Base-by-base conservation (phyloP, 2,329 filamentous ascomycete species). In the Epichloe hybrida region DNA sequence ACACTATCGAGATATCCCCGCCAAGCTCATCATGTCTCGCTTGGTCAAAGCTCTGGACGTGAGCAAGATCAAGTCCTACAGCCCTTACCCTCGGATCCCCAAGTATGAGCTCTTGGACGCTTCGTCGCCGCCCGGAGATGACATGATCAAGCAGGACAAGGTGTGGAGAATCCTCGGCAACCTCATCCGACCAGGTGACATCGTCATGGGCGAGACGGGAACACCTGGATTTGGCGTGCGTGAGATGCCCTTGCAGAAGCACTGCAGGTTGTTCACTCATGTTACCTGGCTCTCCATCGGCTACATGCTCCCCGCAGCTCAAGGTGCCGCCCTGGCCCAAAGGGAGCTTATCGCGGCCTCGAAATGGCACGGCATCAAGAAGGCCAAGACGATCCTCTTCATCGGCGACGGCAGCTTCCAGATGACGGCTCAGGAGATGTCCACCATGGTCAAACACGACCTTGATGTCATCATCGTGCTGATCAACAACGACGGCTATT, bases 321-420 rank as follows among this genome's bases (percentile, higher is more conserved):
- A 76, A 21, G 79, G 79, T 3, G 75, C 75, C 0, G 72, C 74
- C 0, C 64, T 80, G 0, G 82, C 81, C 0, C 69, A 74, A 3
- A 62, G 64, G 20, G 77, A 81, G 51, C 59, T 72, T 3, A 53
- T 56, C 12, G 48, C 53, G 5, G 49, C 54, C 2, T 53, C 52
- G 3, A 47, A 55, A 2, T 58, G 56, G 38, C 45, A 56, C 17
- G 54, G 53, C n/a, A 15, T 58, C 15, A 50, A 54, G 13, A 50
- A 53, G 9, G 58, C 64, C 6, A 61, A 63, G 13, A 76, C 78
- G 0, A 69, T 82, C 9, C 64, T 83, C 2, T 70, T 80, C 53
- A 80, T 80, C 36, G 80, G 80, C 5, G 80, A 83, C 49, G 81
- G 81, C 3, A 81, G 78, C 54, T 73, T 85, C 52, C 76, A 83